Evolutionary conservation across 2,329 filamentous ascomycete species (phyloP), one percentile per base, ranked within the genome.

Genomic region (Phyllosticta paracitricarpa): DNA sequence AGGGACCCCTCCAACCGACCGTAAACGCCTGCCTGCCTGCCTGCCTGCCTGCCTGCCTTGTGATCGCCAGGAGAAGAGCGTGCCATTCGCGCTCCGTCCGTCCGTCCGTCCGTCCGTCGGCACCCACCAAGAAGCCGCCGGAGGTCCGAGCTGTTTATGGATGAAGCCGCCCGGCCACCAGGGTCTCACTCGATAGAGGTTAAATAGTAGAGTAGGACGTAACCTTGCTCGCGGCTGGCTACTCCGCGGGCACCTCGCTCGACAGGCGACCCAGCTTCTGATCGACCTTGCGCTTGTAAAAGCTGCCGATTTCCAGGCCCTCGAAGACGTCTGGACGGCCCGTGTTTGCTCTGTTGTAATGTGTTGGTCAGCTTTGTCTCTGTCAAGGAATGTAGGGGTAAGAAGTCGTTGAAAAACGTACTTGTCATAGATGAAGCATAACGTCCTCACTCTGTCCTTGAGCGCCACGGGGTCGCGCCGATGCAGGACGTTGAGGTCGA

Each of bases 401-500:
- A 22, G 10, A 10, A 12, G 14, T 4, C 7, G 14, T 4, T 6
- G 17, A 4, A 2, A 5, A 19, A 66, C 73, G 65, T 67, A 77
- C 76, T 72, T 73, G 33, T 76, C 69, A 70, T 70, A 75, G 51
- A 67, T 70, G 6, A 71, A 62, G 10, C 74, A 73, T 68, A 78
- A 73, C 53, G 70, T 76, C 56, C 74, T 67, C 12, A 70, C 75
- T 63, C 78, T 78, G 54, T 78, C 76, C 64, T 78, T 78, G 7
- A 84, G 63, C 54, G 82, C 79, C 2, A 82, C 80, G 63, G 85
- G 80, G 5, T 70, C 73, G 2, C 83, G 75, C 3, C 69, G 65
- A 10, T 72, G 66, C 22, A 73, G 59, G 6, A 58, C 17, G 5
- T 62, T 33, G 12, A n/a, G 25, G 17, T 55, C 17, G 9, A 14